Evolutionary conservation across 352 stramenopile species (phyloP), one percentile per base, ranked within the genome.

Genomic region (Globisporangium cederbergense): DNA sequence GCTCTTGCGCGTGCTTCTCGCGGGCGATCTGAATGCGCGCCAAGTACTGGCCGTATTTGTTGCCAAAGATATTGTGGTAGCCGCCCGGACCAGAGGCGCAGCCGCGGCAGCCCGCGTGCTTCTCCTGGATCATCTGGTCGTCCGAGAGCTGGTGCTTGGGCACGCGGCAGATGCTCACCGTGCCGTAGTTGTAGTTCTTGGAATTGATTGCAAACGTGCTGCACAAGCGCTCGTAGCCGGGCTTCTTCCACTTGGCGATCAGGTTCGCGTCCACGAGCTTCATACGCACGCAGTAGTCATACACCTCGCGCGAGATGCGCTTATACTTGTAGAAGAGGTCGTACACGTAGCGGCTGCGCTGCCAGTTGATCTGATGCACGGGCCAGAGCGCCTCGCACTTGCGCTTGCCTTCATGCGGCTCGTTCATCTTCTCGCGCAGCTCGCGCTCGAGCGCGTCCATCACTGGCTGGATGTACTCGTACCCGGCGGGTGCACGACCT

Each of bases 201-300:
- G 95, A 81, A 85, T 99, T 99, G 74, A 99, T 99, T 11, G 98
- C 97, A 74, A 98, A 99, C 2, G 96, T 99, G 57, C 83, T 98
- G 76, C 98, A 99, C 10, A 99, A 87, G 4, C 94, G 80, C 74
- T 99, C 97, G 74, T 99, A 99, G 34, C 98, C 97, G 14, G 94
- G 91, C 65, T 99, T 99, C 75, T 99, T 99, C 98, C 98, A 99
- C 76, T 99, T 99, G 68, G 97, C 97, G 67, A 99, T 99, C 14
- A 99, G 76, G 25, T 89, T 97, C 3, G 92, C 95, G 83, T 99
- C 98, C 43, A 98, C 88, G 25, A 99, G 72, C 74, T 98, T 98
- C 59, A 79, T 81, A 32, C 76, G 72, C 53, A 99, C 78, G 77
- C 97, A 99, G 79, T 99, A 99, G 65, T 99, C 96, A 76, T 99